phyloP scores from a whole-genome alignment of 2,329 filamentous ascomycete genomes.

The Stemphylium beticola region DNA sequence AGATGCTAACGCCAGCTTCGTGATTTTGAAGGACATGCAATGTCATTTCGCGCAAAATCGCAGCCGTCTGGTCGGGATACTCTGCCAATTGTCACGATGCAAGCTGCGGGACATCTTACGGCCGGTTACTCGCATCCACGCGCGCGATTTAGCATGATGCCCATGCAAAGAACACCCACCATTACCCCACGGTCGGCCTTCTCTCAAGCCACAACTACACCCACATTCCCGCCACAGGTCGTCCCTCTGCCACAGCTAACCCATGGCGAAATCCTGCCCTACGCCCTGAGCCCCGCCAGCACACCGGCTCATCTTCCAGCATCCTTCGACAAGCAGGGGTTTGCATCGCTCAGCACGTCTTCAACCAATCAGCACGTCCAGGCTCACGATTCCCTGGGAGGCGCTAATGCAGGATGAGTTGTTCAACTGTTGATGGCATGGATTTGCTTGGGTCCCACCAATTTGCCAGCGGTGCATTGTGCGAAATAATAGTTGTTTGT shows the following conservation, averaged over 20 bases:
- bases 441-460: slow-evolving; percentile 32
- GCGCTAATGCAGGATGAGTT: slow-evolving; percentile 50
- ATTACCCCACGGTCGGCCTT: no score
- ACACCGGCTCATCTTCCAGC: slow-evolving; percentile 8
- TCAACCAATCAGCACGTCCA: slow-evolving; percentile 31
- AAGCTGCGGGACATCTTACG: no score
- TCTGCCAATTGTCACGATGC: no score
- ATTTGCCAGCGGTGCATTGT: slow-evolving; percentile 24
- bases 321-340: slow-evolving; percentile 10
- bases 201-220: not conserved
- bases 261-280: slow-evolving; percentile 6
- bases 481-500: slow-evolving; percentile 36
- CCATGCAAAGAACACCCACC: no score
- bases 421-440: slow-evolving; percentile 42
- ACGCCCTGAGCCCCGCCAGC: slow-evolving; percentile 10
- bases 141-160: no score
- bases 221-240: not conserved
- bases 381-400: slow-evolving; percentile 32
- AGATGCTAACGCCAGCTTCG: no score
- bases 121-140: no score
- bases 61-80: no score
- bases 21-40: no score
- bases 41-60: no score
- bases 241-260: not conserved
- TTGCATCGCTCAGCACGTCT: slow-evolving; percentile 5